Percentiles rank a stretch among this genome's conserved stretches.
Evolutionary conservation across 1,139 yeast species (phyloP).

Genomic region (Pneumocystis sp.): DNA sequence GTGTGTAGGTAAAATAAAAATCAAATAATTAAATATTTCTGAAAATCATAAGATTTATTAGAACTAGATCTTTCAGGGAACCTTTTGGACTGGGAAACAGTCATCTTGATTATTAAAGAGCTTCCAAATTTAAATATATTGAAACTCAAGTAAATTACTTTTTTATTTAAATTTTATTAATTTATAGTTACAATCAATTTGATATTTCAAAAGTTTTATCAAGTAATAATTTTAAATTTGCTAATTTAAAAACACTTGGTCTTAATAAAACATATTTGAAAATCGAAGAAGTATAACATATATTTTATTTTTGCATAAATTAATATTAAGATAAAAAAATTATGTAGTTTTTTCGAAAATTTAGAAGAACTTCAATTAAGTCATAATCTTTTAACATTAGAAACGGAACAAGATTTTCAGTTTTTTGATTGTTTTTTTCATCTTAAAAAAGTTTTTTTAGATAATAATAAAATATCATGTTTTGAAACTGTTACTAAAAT

Average conservation of each 20-base stretch:
- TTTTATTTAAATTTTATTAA: neutral
- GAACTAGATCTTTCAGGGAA: neutral
- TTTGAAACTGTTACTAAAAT: neutral
- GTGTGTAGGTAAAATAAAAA: neutral
- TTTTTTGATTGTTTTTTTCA: neutral
- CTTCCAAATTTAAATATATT: neutral
- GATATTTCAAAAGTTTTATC: neutral
- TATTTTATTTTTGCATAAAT: neutral
- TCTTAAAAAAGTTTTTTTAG: neutral
- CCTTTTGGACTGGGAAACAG: neutral
- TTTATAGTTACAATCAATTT: neutral
- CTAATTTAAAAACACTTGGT: neutral
- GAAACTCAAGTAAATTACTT: neutral
- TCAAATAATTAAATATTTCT: neutral
- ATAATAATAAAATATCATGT: neutral
- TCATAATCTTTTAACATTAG: neutral
- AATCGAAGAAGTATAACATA: neutral
- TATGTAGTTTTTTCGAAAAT: neutral
- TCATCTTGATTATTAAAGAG: neutral
- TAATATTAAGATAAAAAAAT: neutral
- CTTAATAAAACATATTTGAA: neutral
- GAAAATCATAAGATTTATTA: neutral
- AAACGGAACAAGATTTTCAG: neutral
- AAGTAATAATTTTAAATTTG: neutral
- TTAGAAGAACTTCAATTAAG: neutral